These are phyloP conservation scores for Clonostachys rosea DNA, from an alignment of 2,329 filamentous ascomycete species.

Conservation along the genomic window DNA sequence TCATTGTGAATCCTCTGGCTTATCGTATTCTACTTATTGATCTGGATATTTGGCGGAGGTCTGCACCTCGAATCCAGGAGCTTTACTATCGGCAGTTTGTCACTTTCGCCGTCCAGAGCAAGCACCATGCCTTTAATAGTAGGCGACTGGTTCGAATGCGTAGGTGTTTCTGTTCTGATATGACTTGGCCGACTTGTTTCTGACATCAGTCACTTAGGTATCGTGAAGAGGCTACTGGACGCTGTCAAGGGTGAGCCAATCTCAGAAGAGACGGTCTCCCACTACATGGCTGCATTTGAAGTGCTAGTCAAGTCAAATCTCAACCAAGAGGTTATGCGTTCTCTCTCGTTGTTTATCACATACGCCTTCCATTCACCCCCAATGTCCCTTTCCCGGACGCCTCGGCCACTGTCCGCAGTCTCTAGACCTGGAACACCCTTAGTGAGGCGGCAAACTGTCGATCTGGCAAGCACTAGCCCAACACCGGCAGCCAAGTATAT, in stretches of 20 bases:
- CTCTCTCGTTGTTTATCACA: constrained; percentile 86
- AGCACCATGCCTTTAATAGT: constrained; percentile 88
- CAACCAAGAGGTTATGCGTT: constrained; percentile 79
- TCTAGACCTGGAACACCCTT: constrained; percentile 34
- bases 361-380: constrained; percentile 72
- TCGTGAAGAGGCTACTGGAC: constrained; percentile 85
- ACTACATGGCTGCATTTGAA: constrained; percentile 76
- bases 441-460: constrained; percentile 28
- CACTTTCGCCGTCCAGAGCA: constrained; percentile 84
- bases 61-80: constrained; percentile 70
- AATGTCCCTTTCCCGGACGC: constrained; percentile 43
- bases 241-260: constrained; percentile 83
- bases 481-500: constrained; percentile 30
- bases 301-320: constrained; percentile 76
- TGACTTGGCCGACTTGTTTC: not conserved
- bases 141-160: constrained; percentile 85
- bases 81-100: constrained; percentile 92
- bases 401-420: constrained; percentile 33
- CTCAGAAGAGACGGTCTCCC: constrained; percentile 63
- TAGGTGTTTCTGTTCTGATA: constrained; percentile 37
- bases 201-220: constrained; percentile 47
- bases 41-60: constrained; percentile 86
- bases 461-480: constrained; percentile 18
- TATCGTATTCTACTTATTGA: constrained; percentile 91
- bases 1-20: constrained; percentile 92